These are phyloP conservation scores for Oryza glaberrima DNA, from an alignment of 176 grass and related monocot genomes.

Conservation along the genomic window DNA sequence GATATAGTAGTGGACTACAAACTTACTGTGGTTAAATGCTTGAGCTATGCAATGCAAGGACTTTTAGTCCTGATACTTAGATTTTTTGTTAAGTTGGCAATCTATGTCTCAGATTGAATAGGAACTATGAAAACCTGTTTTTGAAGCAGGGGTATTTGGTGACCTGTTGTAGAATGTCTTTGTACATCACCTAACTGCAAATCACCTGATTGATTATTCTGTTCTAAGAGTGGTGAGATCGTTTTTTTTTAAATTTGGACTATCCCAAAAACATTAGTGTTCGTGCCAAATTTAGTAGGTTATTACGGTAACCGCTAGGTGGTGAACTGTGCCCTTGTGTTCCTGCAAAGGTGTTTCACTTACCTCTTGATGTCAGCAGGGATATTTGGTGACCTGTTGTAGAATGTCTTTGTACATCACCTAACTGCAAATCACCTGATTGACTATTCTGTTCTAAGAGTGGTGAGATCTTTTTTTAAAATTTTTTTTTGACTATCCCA, in stretches of 20 bases:
- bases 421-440: conserved; percentile 2
- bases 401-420: conserved; percentile 9
- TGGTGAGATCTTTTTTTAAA: no score
- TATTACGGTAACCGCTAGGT: neutral
- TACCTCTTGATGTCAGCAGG: neutral
- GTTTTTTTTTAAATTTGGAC: neutral
- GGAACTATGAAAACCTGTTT: neutral
- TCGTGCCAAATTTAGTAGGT: neutral
- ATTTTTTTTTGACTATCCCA: neutral
- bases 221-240: neutral
- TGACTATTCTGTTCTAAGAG: neutral
- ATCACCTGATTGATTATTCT: neutral
- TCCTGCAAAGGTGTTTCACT: neutral
- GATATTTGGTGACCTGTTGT: conserved; percentile 15
- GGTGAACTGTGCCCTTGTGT: neutral
- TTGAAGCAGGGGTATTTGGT: conserved; percentile 15
- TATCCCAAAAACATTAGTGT: neutral
- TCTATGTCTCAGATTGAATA: neutral
- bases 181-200: conserved; percentile 16
- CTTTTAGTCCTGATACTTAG: neutral
- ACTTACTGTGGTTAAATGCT: conserved; percentile 8
- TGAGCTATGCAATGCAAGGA: neutral
- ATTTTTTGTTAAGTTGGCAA: neutral
- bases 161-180: conserved; percentile 4
- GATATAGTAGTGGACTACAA: neutral